phyloP scores from a whole-genome alignment of 805 yeast species.

The Kodamaea hsintzibuensis region DNA sequence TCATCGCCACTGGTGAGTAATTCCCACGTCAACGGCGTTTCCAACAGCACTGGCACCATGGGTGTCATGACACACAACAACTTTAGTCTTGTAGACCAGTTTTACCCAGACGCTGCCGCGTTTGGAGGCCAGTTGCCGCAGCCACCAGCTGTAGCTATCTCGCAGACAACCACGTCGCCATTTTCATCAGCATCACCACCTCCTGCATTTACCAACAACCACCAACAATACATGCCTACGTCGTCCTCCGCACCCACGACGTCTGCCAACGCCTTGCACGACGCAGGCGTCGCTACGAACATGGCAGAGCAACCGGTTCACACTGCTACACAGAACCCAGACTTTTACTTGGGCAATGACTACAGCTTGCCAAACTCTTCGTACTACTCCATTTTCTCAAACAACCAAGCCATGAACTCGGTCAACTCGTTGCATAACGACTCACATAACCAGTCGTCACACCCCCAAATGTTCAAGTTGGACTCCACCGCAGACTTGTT shows the following conservation, averaged over 20 bases:
- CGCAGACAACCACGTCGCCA: constrained; percentile 6
- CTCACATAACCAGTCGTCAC: constrained; percentile 4
- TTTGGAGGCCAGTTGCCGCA: constrained; percentile 19
- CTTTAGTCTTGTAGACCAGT: constrained; percentile 12
- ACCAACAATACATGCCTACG: constrained; percentile 2
- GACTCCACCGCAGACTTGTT: constrained; percentile 17
- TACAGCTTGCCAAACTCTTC: constrained; percentile 16
- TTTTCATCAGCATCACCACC: constrained; percentile 11
- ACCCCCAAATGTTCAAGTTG: constrained; percentile 13
- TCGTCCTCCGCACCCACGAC: background rate
- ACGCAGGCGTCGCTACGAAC: constrained; percentile 3
- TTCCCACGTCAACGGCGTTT: background rate
- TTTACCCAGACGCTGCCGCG: constrained; percentile 12
- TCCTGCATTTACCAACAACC: constrained; percentile 5
- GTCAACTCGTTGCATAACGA: constrained; percentile 14
- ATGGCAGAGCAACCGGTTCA: background rate
- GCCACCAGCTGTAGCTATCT: constrained; percentile 21
- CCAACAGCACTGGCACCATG: background rate
- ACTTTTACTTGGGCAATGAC: constrained; percentile 10
- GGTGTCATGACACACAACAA: background rate
- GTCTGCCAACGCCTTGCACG: constrained; percentile 2
- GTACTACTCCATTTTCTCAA: constrained; percentile 17
- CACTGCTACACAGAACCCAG: constrained; percentile 3
- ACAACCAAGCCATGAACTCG: constrained; percentile 18
- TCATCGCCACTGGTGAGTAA: constrained; percentile 11